Base-by-base conservation (phyloP, 2,329 filamentous ascomycete species). In the Curvularia sp. region DNA sequence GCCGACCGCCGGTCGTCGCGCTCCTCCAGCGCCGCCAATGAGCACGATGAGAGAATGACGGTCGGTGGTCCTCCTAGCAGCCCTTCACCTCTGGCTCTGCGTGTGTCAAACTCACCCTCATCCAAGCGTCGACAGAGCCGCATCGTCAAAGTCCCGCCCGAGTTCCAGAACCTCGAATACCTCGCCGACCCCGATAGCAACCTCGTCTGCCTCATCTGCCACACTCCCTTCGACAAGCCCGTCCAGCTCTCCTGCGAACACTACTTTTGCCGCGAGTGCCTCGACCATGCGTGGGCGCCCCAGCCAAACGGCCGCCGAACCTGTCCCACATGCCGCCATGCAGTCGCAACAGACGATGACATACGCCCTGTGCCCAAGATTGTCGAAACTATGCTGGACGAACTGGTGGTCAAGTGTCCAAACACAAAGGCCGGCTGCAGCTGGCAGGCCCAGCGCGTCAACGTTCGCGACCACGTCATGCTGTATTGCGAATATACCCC, bases 151-250 rank as follows among this genome's bases (percentile, higher is more conserved):
- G 60, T 72, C 41, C 68, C 74, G 13, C 76, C 87, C 60, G 86
- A 89, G 69, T 73, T 88, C 48, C 81, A 84, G 53, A 72, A 79
- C 36, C 80, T 89, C 64, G 86, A 88, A 57, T 86, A 86, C 75
- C 80, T 86, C 56, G 77, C 80, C 49, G 71, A 76, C 27, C 84
- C 83, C 69, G 85, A 88, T 70, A 80, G 80, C 60, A 87, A 88
- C 68, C 79, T 89, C 49, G 83, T 86, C 78, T 89, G 86, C 69
- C 81, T 86, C 15, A 88, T 89, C 63, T 89, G 86, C 73, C 85
- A 86, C 68, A 85, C 83, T 59, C 84, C 86, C 7, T 87, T 88
- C 66, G 81, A 87, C 53, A 77, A 82, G 51, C 86, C 86, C 1
- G 80, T 87, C 43, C 73, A 84, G 64, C 77, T 86, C 47, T 79